Conservation (phyloP, 1,284 basidiomycete species). For the Austroboletus niveus region DNA sequence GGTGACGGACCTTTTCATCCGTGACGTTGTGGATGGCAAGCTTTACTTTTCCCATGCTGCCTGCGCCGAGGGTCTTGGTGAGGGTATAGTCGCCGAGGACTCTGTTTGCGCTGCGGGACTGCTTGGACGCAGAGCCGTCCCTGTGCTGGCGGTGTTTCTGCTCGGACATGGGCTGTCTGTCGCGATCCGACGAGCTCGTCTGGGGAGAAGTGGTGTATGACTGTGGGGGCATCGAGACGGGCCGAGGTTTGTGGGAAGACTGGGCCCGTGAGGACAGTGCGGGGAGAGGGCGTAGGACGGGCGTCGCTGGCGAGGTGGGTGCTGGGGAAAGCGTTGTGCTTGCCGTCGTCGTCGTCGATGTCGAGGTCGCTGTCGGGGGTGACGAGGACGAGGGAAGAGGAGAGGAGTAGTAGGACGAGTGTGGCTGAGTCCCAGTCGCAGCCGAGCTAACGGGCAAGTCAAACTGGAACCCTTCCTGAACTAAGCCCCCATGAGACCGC, state of each 20-base stretch:
- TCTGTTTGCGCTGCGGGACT: slow-evolving; percentile 49
- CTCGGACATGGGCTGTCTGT: slow-evolving; percentile 32
- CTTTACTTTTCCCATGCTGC: slow-evolving; percentile 99
- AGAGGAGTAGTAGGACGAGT: slow-evolving; percentile 11
- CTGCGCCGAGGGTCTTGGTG: slow-evolving; percentile 95
- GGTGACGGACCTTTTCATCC: slow-evolving; percentile 81
- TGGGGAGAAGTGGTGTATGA: slow-evolving; percentile 37
- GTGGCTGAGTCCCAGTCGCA: slow-evolving; percentile 21
- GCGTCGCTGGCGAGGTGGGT: slow-evolving; percentile 15
- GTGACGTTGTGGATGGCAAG: slow-evolving; percentile 88
- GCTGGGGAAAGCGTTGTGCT: not conserved
- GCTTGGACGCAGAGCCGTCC: slow-evolving; percentile 30
- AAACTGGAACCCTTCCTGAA: slow-evolving; percentile 53
- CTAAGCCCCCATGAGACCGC: slow-evolving; percentile 57
- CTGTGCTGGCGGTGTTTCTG: slow-evolving; percentile 34
- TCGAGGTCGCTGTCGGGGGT: slow-evolving; percentile 1
- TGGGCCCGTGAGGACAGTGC: slow-evolving; percentile 20
- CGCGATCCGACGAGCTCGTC: slow-evolving; percentile 33
- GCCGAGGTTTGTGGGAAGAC: slow-evolving; percentile 48
- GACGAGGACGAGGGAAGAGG: slow-evolving; percentile 16
- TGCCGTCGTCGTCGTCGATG: slow-evolving; percentile 13
- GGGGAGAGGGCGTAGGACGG: slow-evolving; percentile 27
- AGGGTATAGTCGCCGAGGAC: slow-evolving; percentile 93
- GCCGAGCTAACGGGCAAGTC: slow-evolving; percentile 41
- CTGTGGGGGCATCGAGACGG: slow-evolving; percentile 69